Evolutionary conservation across 352 stramenopile species (phyloP).

Genomic region (Pythium phragmitis): DNA sequence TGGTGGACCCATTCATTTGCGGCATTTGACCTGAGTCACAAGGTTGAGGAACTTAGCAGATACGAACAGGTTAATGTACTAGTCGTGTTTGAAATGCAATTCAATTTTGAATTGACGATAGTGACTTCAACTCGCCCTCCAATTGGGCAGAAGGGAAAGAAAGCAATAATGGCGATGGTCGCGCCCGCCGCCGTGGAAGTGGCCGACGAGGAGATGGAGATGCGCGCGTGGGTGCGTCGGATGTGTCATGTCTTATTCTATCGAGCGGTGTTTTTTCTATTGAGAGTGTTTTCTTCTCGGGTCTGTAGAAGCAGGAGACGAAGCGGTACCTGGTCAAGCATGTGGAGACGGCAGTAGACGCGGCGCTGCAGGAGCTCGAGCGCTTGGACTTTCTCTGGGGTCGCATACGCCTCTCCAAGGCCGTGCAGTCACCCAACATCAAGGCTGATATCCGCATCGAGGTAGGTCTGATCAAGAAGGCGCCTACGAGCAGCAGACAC

Average conservation of each 20-base stretch:
- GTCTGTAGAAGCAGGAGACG: constrained; percentile 54
- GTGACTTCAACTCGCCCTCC: constrained; percentile 18
- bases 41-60: not conserved
- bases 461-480: constrained; percentile 25
- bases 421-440: constrained; percentile 39
- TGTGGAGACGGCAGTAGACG: constrained; percentile 47
- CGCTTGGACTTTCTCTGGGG: constrained; percentile 84
- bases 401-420: constrained; percentile 65
- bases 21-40: no score
- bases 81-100: constrained; percentile 3
- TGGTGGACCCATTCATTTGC: no score
- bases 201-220: constrained; percentile 25
- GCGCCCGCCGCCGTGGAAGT: not conserved
- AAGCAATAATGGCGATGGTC: constrained; percentile 9
- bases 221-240: constrained; percentile 22
- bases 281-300: not conserved
- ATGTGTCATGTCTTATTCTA: not conserved
- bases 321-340: constrained; percentile 61
- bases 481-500: no score
- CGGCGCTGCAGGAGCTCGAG: constrained; percentile 64
- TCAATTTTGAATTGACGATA: constrained; percentile 21
- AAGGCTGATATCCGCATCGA: constrained; percentile 75
- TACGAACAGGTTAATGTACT: constrained; percentile 12
- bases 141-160: not conserved
- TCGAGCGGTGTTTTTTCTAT: not conserved